Base-by-base conservation (phyloP, 495 filamentous ascomycete species). In the Aspergillus mulundensis region DNA sequence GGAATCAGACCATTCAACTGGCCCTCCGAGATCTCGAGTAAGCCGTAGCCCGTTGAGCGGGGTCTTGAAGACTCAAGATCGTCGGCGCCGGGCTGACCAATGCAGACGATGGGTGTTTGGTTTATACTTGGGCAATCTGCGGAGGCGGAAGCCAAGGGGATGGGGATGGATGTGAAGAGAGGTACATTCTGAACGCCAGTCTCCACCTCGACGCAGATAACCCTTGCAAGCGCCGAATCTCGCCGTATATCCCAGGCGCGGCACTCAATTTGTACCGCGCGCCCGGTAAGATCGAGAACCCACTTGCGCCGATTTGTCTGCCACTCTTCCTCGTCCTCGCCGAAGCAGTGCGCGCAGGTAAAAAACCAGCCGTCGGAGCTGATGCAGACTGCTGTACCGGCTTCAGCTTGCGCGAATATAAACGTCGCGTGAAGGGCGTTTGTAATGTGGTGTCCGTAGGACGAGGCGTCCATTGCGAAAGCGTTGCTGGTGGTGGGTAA, bases 321-420 rank as follows among this genome's bases (percentile, higher is more conserved):
- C 53, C 53, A 55, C 36, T 55, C 42, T 1, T 34, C 18, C 5
- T 46, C 42, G 14, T 28, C 12, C 19, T 55, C 53, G 19, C 53
- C 53, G 23, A 55, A 55, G 18, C 53, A 55, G 43, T 55, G 53
- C 1, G 53, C 53, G 30, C 53, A 55, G 30, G 53, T 55, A 7
- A 55, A 18, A 15, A 47, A 15, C 53, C 53, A 55, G 0, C 53
- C 53, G 6, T 6, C 2, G 1, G 42, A 11, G 43, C 47, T 32
- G 15, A 55, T 40, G 32, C 53, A 55, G 8, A 55, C 53, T 1
- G 53, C 53, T 0, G 53, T 55, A 3, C 53, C 53, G 18, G 53
- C 53, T 40, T 55, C 53, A 12, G 36, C 28, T 30, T 55, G 53
- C 0, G 53, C 53, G 53, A 55, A 48, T 7, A 55, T 46, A 12